Conservation (phyloP, 176 grass and related monocot species). For the Thinopyrum elongatum region DNA sequence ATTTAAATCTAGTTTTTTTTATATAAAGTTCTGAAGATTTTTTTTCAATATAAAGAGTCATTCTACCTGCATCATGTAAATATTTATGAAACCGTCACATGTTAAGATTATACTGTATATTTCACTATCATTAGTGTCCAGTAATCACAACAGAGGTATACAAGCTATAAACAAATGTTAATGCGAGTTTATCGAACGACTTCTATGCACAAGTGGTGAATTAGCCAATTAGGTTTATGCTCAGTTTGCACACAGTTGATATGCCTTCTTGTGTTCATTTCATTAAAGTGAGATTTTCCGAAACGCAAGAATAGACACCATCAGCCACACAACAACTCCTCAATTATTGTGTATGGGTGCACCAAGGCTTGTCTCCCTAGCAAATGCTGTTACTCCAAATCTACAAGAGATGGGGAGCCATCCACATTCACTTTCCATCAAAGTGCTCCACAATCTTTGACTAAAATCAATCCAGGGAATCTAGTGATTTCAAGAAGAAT, state of each 20-base stretch:
- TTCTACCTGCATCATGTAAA: background rate
- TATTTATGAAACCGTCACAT: background rate
- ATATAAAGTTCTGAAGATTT: background rate
- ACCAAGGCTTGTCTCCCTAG: background rate
- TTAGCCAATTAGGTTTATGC: background rate
- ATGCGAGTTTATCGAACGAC: background rate
- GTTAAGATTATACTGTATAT: background rate
- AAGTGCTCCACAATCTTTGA: constrained; percentile 25
- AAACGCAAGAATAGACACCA: background rate
- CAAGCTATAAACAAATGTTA: background rate
- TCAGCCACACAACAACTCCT: background rate
- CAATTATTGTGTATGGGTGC: constrained; percentile 6
- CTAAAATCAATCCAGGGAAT: background rate
- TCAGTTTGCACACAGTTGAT: background rate
- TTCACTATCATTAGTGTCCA: background rate
- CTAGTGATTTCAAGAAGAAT: background rate
- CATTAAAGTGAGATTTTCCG: background rate
- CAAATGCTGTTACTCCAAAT: background rate
- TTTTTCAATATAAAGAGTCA: background rate
- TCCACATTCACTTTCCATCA: background rate
- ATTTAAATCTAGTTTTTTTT: background rate
- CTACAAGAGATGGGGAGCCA: background rate
- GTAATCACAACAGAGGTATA: background rate
- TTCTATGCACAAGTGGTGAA: background rate
- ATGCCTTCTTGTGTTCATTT: background rate